Conservation (phyloP, 106 monocot species). For the Chionographis japonica region DNA sequence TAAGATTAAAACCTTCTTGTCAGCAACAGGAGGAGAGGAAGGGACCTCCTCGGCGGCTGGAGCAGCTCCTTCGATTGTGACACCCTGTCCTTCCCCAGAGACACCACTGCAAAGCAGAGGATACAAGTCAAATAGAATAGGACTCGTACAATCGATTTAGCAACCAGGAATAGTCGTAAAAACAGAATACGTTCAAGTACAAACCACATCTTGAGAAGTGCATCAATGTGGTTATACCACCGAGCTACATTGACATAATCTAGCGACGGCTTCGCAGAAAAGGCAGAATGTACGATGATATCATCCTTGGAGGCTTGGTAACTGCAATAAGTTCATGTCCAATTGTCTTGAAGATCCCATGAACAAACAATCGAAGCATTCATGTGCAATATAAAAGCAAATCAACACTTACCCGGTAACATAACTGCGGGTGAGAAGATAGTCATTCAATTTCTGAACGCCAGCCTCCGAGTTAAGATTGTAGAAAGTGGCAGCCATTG, state of each 20-base stretch:
- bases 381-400: background rate
- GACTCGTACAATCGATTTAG: background rate
- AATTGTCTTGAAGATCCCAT: background rate
- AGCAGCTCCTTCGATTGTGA: conserved; percentile 49
- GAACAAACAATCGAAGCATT: background rate
- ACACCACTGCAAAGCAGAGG: conserved; percentile 43
- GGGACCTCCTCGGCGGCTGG: conserved; percentile 21
- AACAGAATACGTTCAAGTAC: background rate
- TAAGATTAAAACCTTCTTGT: conserved; percentile 56
- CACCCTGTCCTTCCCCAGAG: conserved; percentile 55
- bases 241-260: conserved; percentile 68
- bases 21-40: conserved; percentile 54
- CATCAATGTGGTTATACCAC: conserved; percentile 94
- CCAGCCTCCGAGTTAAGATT: conserved; percentile 52
- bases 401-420: conserved; percentile 59
- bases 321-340: conserved; percentile 17
- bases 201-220: conserved; percentile 69
- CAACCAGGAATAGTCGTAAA: background rate
- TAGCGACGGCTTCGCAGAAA: conserved; percentile 35
- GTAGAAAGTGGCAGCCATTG: conserved; percentile 70
- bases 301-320: conserved; percentile 99
- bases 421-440: conserved; percentile 85
- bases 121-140: background rate
- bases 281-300: conserved; percentile 46
- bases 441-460: conserved; percentile 79